Conservation (phyloP, 163 green algal species). For the Chlamydomonas reinhardtii region DNA sequence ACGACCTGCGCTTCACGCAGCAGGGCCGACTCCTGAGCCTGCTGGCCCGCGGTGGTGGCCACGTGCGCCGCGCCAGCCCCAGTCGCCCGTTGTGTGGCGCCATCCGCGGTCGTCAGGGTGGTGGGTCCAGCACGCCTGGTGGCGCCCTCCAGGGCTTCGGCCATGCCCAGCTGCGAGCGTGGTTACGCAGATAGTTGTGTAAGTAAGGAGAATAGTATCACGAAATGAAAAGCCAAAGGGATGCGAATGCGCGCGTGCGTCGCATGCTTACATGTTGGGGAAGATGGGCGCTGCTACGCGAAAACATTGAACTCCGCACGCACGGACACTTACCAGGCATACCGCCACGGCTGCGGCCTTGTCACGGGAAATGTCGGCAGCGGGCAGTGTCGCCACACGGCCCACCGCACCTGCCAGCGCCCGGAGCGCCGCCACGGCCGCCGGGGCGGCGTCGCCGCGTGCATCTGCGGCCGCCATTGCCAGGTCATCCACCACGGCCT, state of each 20-base stretch:
- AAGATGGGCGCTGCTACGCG: too few species aligned
- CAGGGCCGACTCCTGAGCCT: conserved; percentile 1
- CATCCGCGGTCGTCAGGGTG: too few species aligned
- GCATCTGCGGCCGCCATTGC: not conserved
- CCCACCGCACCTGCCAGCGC: conserved; percentile 23
- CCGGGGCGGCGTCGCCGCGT: not conserved
- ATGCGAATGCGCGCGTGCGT: too few species aligned
- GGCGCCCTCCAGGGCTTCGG: conserved; percentile 39
- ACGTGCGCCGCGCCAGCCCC: too few species aligned
- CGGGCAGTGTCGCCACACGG: conserved; percentile 1
- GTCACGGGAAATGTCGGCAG: not conserved
- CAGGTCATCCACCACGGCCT: conserved; percentile 30
- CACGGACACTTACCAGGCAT: conserved; percentile 5
- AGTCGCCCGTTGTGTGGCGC: too few species aligned
- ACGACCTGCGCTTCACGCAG: conserved; percentile 18
- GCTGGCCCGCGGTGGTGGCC: not conserved
- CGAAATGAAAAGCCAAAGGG: too few species aligned
- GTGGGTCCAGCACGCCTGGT: not conserved
- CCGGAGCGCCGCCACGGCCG: not conserved
- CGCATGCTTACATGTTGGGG: too few species aligned
- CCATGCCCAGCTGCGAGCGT: conserved; percentile 13
- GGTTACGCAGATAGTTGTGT: too few species aligned
- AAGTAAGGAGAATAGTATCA: too few species aligned
- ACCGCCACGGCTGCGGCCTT: conserved; percentile 25
- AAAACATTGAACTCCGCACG: too few species aligned